Evolutionary conservation across 768 basidiomycete genomes (phyloP), one percentile per base, ranked within the genome.

Genomic region (Termitomyces sp.): DNA sequence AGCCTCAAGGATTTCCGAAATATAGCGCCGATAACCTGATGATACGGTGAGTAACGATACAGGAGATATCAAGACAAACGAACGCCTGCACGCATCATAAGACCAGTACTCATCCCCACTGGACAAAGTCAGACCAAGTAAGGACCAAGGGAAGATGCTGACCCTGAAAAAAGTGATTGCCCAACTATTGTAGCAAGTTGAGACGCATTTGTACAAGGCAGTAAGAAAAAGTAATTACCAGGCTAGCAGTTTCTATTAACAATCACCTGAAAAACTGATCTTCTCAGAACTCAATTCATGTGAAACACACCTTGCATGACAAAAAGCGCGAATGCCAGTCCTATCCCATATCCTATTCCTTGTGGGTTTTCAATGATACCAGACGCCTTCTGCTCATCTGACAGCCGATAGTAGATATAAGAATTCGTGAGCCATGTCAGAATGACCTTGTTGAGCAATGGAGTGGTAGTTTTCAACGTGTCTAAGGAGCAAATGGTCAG

Each of bases 1-100:
- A 90, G 71, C 13, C 87, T 79, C 40, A 90, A 71, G 0, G 86
- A 83, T 66, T 90, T 90, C 22, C 85, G 79, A 61, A 85, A 84
- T 33, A 88, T 81, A 32, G 63, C 66, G 2, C 77, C 79, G 38
- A 78, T 76, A 28, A 78, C 57, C 75, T 78, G 48, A 44, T 40
- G n/a, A 45, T 10, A 26, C 10, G 7, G 16, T 54, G 5, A 52
- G 24, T 36, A 44, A 33, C 10, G 32, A 35, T 52, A 28, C 16
- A 14, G 8, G 20, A 20, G n/a, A 43, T 36, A n/a, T 24, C 41
- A 22, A 45, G 14, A 68, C 74, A n/a, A 52, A 69, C 75, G 11
- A 53, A 82, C 79, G 36, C 72, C 76, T 8, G 81, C 75, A 28
- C 83, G 77, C 33, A 81, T 67, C 9, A 72, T 71, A 28, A 82